Percentiles rank a stretch among this genome's conserved stretches.
These are phyloP conservation scores for Madurella fahalii DNA, from an alignment of 2,329 filamentous ascomycete species.

Conservation along the genomic window DNA sequence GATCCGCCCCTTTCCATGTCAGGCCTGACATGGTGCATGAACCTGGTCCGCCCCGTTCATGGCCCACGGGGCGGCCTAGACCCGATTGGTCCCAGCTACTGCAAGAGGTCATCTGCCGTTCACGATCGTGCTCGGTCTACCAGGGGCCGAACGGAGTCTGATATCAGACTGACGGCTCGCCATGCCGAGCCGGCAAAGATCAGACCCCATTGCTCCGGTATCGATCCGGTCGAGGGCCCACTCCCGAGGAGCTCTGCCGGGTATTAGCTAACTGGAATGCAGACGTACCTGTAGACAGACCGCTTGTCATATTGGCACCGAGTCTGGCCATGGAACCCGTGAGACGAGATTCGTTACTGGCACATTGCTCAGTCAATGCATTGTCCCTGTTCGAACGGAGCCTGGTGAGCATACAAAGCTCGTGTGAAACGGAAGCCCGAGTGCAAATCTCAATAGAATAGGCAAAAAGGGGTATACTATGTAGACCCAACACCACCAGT, in stretches of 20 bases:
- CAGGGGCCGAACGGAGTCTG: not conserved
- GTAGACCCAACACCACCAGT: not conserved
- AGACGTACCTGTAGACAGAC: not conserved
- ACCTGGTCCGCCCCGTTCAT: not conserved
- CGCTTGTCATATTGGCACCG: not conserved
- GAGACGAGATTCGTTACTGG: no score
- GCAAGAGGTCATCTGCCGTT: constrained; percentile 11
- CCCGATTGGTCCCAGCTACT: constrained; percentile 15
- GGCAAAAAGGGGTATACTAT: not conserved
- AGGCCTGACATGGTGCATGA: not conserved
- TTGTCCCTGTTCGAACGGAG: no score
- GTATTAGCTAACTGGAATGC: not conserved
- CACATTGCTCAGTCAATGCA: no score
- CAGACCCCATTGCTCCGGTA: constrained; percentile 8
- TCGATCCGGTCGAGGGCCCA: constrained; percentile 3
- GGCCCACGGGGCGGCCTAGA: not conserved
- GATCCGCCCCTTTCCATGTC: not conserved
- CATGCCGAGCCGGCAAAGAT: not conserved
- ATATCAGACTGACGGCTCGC: not conserved
- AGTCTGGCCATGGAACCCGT: not conserved
- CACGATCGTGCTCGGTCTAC: not conserved
- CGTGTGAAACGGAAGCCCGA: not conserved
- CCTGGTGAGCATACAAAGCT: no score
- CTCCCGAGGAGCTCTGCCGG: not conserved
- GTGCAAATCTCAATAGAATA: not conserved